Percentiles rank a stretch among this genome's conserved stretches.
These are phyloP conservation scores for Nicotiana obtusifolia DNA, from an alignment of 257 asterid genomes.

Conservation along the genomic window DNA sequence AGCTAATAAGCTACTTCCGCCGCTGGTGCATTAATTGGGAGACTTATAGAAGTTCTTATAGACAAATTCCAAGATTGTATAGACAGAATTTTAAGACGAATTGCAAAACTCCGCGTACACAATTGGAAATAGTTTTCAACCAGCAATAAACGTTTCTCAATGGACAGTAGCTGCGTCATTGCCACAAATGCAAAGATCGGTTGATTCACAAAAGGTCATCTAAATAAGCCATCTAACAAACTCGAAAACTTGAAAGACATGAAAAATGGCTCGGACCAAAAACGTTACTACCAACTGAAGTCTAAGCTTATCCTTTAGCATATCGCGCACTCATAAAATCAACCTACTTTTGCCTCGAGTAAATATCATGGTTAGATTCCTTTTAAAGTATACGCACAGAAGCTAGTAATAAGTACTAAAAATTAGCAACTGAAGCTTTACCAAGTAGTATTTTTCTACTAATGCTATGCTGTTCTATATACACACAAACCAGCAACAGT, in stretches of 20 bases:
- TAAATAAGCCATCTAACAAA: too few relatives aligned
- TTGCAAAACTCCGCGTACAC: too few relatives aligned
- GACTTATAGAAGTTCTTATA: too few relatives aligned
- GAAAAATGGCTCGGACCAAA: not conserved
- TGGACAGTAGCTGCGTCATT: too few relatives aligned
- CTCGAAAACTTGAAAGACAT: not conserved
- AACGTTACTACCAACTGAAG: not conserved
- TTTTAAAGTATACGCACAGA: not conserved
- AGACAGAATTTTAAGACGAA: too few relatives aligned
- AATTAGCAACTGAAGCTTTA: not conserved
- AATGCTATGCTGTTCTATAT: not conserved
- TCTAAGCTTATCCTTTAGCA: not conserved
- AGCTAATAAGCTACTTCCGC: too few relatives aligned
- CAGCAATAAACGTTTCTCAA: not conserved
- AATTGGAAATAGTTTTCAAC: not conserved
- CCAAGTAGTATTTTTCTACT: not conserved
- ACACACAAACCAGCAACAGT: not conserved
- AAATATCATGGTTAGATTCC: not conserved
- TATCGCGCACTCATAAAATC: not conserved
- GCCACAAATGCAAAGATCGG: too few relatives aligned
- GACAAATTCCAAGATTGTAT: too few relatives aligned
- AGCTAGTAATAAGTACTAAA: not conserved
- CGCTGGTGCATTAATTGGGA: too few relatives aligned
- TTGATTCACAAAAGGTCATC: too few relatives aligned
- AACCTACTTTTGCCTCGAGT: not conserved